Evolutionary conservation across 2,329 filamentous ascomycete genomes (phyloP), one percentile per base, ranked within the genome.

Genomic region (Exophiala sp.): DNA sequence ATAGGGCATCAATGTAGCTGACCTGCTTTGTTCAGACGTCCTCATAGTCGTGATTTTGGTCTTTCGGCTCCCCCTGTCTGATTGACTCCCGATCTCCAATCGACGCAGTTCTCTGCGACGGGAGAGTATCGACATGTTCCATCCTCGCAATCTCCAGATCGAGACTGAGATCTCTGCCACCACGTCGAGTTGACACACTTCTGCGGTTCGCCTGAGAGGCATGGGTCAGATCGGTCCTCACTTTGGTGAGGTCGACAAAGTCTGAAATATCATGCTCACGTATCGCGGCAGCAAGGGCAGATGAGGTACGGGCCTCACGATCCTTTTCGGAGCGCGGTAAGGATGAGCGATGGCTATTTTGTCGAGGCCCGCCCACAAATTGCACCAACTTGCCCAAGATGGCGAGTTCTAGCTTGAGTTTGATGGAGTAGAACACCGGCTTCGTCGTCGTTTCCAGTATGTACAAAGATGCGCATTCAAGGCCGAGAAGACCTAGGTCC

Each of bases 381-480:
- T 67, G 63, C 43, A 73, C 65, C 18, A 73, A 60, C 61, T 72
- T 70, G 19, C 70, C 69, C 5, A 74, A 65, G 21, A 74, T 71
- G 16, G 72, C 72, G 55, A 74, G 74, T 57, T 74, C 72, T n/a
- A 74, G 68, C 52, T 74, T 74, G 41, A 74, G 58, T 57, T 74
- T 74, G 63, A 74, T 66, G 58, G 71, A 73, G 62, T 74, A 74
- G 43, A 74, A 63, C 39, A 68, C 66, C 22, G 69, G 69, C 59
- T 74, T 74, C 44, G 73, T 62, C 55, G 70, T 72, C 16, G 70
- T 72, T 53, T 74, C 71, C 59, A 73, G 67, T 50, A 70, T 68
- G 50, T 73, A 74, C 18, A 66, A 62, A 45, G 70, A 66, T 46
- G 66, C 64, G 57, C 71, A 73, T 48, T 73, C 70, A 43, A 69